These are phyloP conservation scores for Chloris gayana DNA, from an alignment of 176 grass and related monocot species.

Conservation along the genomic window DNA sequence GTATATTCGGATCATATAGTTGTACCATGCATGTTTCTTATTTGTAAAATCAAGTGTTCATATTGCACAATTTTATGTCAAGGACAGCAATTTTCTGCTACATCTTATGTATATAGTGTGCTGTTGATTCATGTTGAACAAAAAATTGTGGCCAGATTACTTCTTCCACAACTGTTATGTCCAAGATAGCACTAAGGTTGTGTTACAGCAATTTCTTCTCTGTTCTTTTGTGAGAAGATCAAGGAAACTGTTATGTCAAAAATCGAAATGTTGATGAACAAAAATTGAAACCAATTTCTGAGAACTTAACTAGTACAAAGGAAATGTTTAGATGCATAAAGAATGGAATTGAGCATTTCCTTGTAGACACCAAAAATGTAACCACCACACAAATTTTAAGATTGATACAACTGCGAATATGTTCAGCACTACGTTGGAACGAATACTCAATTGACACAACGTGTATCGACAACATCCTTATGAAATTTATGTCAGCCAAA, in stretches of 20 bases:
- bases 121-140: not conserved
- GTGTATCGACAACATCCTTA: not conserved
- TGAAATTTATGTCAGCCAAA: not conserved
- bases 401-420: not conserved
- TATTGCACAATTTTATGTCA: slow-evolving; percentile 18
- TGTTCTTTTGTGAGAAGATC: not conserved
- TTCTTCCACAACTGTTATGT: not conserved
- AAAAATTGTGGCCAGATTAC: not conserved
- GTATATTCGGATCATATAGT: not conserved
- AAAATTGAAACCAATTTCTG: not conserved
- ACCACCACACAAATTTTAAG: not conserved
- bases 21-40: slow-evolving; percentile 4
- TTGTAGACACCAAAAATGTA: not conserved
- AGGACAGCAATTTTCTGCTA: not conserved
- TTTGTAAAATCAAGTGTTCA: slow-evolving; percentile 26
- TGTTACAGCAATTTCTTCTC: not conserved
- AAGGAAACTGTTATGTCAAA: not conserved
- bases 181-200: not conserved
- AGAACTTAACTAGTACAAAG: not conserved
- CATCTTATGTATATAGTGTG: not conserved
- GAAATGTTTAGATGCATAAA: no score
- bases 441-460: not conserved
- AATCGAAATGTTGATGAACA: not conserved
- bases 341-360: no score
- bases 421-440: not conserved